phyloP scores from a whole-genome alignment of 83 land plant genomes.

The Picea abies region DNA sequence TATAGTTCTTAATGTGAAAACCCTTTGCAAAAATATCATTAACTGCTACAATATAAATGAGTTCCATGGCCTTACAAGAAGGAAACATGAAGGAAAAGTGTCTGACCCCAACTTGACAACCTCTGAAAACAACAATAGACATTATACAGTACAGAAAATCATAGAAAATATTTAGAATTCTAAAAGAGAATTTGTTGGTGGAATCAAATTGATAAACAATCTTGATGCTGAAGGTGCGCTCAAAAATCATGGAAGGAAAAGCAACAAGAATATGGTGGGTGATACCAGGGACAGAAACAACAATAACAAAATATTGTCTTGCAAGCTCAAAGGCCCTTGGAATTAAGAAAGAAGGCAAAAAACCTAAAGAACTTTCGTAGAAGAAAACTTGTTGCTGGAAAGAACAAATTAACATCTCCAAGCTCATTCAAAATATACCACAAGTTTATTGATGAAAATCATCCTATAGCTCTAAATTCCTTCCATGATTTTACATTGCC shows the following conservation, averaged over 20 bases:
- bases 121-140: neutral
- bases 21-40: neutral
- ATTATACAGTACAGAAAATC: neutral
- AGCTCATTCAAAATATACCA: too few relatives aligned
- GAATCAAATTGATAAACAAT: conserved; percentile 65
- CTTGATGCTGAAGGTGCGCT: conserved; percentile 46
- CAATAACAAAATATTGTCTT: too few relatives aligned
- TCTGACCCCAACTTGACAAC: neutral
- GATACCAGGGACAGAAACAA: too few relatives aligned
- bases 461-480: too few relatives aligned
- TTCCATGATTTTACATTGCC: too few relatives aligned
- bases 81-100: conserved; percentile 5
- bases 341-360: too few relatives aligned
- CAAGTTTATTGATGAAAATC: too few relatives aligned
- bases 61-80: conserved; percentile 3
- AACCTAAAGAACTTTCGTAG: too few relatives aligned
- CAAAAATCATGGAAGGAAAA: too few relatives aligned
- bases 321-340: conserved; percentile 40
- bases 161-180: conserved; percentile 26
- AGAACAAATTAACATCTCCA: too few relatives aligned
- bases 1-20: neutral
- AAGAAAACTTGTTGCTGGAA: too few relatives aligned
- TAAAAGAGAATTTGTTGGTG: conserved; percentile 64
- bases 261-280: too few relatives aligned
- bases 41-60: conserved; percentile 77